phyloP scores from a whole-genome alignment of 345 rosid species.

The Zanthoxylum bungeanum region DNA sequence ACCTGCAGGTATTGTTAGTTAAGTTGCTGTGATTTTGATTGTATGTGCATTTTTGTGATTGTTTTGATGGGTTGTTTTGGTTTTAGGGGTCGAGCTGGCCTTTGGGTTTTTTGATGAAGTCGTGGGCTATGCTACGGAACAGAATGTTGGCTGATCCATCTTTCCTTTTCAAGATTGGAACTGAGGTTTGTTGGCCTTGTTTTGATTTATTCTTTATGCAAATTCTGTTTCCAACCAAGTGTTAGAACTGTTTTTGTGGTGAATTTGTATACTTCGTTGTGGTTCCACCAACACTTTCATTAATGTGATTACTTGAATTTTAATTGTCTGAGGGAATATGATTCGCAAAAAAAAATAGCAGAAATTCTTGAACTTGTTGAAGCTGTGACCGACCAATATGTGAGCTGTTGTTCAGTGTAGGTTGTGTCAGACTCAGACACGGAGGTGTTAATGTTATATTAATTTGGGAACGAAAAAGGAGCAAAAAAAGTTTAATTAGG shows the following conservation, averaged over 20 bases:
- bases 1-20: conserved; percentile 49
- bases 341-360: not conserved
- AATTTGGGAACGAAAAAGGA: not conserved
- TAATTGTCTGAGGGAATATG: not conserved
- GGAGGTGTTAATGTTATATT: not conserved
- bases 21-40: not conserved
- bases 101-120: conserved; percentile 59
- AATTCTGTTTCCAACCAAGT: not conserved
- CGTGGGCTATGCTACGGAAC: conserved; percentile 74
- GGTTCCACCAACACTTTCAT: not conserved
- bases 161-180: conserved; percentile 88
- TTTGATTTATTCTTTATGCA: not conserved
- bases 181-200: conserved; percentile 55
- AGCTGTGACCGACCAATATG: not conserved
- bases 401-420: too few relatives aligned
- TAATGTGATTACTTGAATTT: not conserved
- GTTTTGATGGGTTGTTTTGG: not conserved
- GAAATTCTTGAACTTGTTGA: not conserved
- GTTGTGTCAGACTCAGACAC: too few relatives aligned
- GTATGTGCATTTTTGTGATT: not conserved
- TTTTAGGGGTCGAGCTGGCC: conserved; percentile 67
- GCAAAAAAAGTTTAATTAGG: not conserved
- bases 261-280: not conserved
- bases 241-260: not conserved
- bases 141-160: conserved; percentile 96